These are phyloP conservation scores for Fraxinus greggii DNA, from an alignment of 305 asterid species.

Conservation along the genomic window DNA sequence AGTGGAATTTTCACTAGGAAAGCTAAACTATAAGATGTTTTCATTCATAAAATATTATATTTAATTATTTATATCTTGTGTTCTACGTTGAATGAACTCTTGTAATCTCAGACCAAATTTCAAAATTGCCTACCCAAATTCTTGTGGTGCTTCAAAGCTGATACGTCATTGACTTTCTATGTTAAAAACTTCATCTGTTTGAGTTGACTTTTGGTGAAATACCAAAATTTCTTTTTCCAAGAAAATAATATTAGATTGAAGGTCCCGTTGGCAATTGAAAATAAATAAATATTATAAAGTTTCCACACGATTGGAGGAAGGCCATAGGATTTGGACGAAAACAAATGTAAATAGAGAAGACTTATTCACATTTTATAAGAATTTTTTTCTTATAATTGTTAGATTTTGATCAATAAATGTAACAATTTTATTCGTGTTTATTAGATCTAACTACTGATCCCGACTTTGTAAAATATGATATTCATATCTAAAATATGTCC, in stretches of 20 bases:
- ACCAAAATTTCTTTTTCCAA: background rate
- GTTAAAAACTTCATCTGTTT: background rate
- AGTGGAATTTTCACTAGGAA: background rate
- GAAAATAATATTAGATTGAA: conserved; percentile 11
- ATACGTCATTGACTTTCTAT: background rate
- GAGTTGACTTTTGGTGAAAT: conserved; percentile 22
- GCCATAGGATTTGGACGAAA: conserved; percentile 33
- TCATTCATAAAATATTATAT: background rate
- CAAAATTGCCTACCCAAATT: conserved; percentile 2
- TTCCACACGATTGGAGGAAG: conserved; percentile 18
- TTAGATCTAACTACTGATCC: background rate
- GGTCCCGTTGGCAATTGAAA: background rate
- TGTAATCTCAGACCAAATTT: background rate
- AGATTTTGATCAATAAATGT: background rate
- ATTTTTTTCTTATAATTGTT: background rate
- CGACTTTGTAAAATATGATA: background rate
- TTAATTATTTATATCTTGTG: background rate
- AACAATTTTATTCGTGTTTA: background rate
- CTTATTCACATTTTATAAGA: background rate
- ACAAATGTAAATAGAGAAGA: background rate
- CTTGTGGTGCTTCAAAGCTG: background rate
- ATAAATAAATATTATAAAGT: background rate
- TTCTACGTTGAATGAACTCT: background rate
- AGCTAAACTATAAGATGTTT: background rate
- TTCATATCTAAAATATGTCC: background rate